Conservation (phyloP, 805 yeast species). For the Candida orba region DNA sequence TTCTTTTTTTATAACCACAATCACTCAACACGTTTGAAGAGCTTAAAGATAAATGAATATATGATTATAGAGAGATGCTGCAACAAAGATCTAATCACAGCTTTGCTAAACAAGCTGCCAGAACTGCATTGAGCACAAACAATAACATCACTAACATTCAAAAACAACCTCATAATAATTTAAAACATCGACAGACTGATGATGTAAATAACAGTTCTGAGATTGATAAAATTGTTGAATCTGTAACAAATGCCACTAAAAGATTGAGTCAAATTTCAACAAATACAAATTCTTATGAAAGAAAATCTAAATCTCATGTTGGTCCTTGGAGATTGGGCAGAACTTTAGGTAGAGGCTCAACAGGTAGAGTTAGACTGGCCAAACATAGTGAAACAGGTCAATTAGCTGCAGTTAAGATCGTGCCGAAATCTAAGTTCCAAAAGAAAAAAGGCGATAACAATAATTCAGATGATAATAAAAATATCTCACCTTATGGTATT, state of each 20-base stretch:
- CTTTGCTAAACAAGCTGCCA: slow-evolving; percentile 23
- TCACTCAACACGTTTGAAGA: background rate
- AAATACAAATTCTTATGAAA: slow-evolving; percentile 24
- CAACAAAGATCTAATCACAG: slow-evolving; percentile 6
- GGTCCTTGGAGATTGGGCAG: slow-evolving; percentile 98
- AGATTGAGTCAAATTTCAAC: slow-evolving; percentile 23
- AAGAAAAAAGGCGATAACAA: slow-evolving; percentile 20
- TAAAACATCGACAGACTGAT: background rate
- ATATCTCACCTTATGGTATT: slow-evolving; percentile 69
- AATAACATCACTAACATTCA: slow-evolving; percentile 15
- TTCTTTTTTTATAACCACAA: no score
- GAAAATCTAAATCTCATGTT: slow-evolving; percentile 31
- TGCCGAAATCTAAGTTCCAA: slow-evolving; percentile 73
- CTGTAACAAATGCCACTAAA: slow-evolving; percentile 26
- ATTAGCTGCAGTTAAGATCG: slow-evolving; percentile 94
- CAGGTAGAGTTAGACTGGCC: slow-evolving; percentile 91
- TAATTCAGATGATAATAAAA: slow-evolving; percentile 32
- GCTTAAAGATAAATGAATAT: background rate
- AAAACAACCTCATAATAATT: slow-evolving; percentile 19
- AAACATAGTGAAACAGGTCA: slow-evolving; percentile 78
- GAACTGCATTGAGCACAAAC: slow-evolving; percentile 17
- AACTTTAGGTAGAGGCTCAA: slow-evolving; percentile 93
- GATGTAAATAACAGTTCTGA: slow-evolving; percentile 11
- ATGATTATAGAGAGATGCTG: background rate
- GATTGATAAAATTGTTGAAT: slow-evolving; percentile 23